Evolutionary conservation across 2,329 filamentous ascomycete species (phyloP).

Genomic region (Venturia asperata): DNA sequence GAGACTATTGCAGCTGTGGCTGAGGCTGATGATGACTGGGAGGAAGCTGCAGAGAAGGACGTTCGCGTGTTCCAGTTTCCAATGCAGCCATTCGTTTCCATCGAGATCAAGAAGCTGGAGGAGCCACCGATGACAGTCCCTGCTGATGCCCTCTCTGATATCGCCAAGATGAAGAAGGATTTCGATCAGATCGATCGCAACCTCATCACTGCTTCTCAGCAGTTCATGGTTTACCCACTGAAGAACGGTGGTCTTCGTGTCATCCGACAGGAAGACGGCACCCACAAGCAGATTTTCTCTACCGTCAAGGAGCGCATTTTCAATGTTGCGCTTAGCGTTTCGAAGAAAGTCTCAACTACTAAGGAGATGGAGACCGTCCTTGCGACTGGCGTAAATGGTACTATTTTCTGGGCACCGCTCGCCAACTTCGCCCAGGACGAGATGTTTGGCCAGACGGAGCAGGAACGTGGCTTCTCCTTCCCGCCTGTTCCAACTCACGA

Average conservation of each 20-base stretch:
- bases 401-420: constrained; percentile 91
- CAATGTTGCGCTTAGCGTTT: constrained; percentile 77
- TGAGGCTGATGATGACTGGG: constrained; percentile 66
- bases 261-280: constrained; percentile 88
- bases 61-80: constrained; percentile 90
- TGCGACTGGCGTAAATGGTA: constrained; percentile 87
- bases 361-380: constrained; percentile 72
- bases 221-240: constrained; percentile 88
- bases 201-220: constrained; percentile 78
- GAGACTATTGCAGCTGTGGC: constrained; percentile 51
- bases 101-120: constrained; percentile 58
- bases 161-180: constrained; percentile 91
- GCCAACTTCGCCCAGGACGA: constrained; percentile 57
- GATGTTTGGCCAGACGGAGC: constrained; percentile 46
- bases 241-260: constrained; percentile 90
- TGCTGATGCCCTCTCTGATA: constrained; percentile 78
- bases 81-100: constrained; percentile 91
- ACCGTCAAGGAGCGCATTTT: constrained; percentile 90
- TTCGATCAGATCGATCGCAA: constrained; percentile 97
- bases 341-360: constrained; percentile 48
- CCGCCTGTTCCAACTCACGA: constrained; percentile 80
- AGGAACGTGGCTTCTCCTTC: constrained; percentile 80
- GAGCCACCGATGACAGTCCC: constrained; percentile 57
- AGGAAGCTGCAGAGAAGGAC: constrained; percentile 68
- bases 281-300: constrained; percentile 85